Percentiles rank a stretch among this genome's conserved stretches.
These are phyloP conservation scores for Euphrasia confusa DNA, from an alignment of 257 asterid species.

Conservation along the genomic window DNA sequence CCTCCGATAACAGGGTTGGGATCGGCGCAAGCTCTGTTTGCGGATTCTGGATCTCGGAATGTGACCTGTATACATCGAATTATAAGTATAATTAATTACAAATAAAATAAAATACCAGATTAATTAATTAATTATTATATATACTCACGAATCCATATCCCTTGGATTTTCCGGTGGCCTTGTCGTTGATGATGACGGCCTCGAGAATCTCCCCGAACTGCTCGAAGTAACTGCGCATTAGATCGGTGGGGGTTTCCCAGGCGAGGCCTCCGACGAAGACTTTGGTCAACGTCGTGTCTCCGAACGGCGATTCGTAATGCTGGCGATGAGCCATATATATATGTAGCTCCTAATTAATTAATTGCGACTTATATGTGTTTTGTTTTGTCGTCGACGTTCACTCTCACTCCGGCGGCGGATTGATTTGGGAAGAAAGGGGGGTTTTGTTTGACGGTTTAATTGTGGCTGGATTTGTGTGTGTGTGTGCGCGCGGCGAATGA, in stretches of 20 bases:
- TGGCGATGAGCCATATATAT: constrained; percentile 52
- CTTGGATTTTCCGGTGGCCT: constrained; percentile 87
- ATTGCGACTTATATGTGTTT: too few species aligned
- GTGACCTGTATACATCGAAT: constrained; percentile 49
- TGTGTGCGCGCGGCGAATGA: constrained; percentile 55
- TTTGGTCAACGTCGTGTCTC: constrained; percentile 87
- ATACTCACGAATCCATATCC: constrained; percentile 90
- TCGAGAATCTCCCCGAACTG: constrained; percentile 94
- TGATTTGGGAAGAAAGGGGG: too few species aligned
- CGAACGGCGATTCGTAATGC: constrained; percentile 96
- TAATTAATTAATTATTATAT: too few species aligned
- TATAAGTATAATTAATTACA: too few species aligned
- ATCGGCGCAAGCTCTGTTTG: constrained; percentile 66
- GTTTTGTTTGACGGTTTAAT: too few species aligned
- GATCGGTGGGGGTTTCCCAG: constrained; percentile 92
- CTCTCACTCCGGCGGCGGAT: too few species aligned
- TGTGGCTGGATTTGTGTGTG: too few species aligned
- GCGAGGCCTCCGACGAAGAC: constrained; percentile 97
- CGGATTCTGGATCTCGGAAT: constrained; percentile 86
- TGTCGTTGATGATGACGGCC: constrained; percentile 92
- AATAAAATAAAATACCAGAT: too few species aligned
- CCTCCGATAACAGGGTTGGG: constrained; percentile 93
- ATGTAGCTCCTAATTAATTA: constrained; percentile 8
- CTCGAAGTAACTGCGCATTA: constrained; percentile 70
- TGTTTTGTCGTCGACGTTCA: too few species aligned